Evolutionary conservation across 1,139 yeast species (phyloP).

Genomic region (Kodamaea fungicola): DNA sequence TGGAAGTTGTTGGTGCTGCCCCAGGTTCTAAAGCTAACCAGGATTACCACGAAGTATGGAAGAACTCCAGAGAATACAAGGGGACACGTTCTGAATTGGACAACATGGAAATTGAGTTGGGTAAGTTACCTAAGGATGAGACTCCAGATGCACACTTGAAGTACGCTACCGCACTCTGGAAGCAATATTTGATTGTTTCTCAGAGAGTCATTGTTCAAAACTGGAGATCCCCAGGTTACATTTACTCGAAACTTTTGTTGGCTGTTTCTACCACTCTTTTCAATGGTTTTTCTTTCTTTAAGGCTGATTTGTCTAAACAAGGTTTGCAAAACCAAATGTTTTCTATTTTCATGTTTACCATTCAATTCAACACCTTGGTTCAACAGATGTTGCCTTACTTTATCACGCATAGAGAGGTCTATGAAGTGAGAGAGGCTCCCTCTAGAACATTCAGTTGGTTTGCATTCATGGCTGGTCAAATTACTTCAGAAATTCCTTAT

Average conservation of each 20-base stretch:
- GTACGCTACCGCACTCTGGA: conserved; percentile 44
- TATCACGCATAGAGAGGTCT: conserved; percentile 70
- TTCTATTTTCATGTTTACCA: conserved; percentile 53
- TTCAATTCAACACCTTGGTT: conserved; percentile 49
- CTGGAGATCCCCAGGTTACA: conserved; percentile 74
- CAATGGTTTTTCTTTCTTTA: conserved; percentile 74
- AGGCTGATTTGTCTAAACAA: conserved; percentile 57
- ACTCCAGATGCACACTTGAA: conserved; percentile 29
- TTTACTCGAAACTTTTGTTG: conserved; percentile 63
- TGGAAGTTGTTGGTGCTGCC: conserved; percentile 76
- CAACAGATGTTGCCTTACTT: conserved; percentile 76
- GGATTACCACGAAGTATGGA: conserved; percentile 60
- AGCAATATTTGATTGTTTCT: conserved; percentile 52
- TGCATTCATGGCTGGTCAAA: conserved; percentile 38
- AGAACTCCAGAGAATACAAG: conserved; percentile 50
- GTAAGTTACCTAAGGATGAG: conserved; percentile 32
- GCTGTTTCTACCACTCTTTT: conserved; percentile 51
- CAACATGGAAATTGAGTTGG: conserved; percentile 43
- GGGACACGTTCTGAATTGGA: conserved; percentile 41
- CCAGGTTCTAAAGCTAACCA: conserved; percentile 42
- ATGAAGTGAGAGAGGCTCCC: conserved; percentile 71
- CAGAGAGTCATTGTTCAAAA: conserved; percentile 58
- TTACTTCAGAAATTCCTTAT: conserved; percentile 36
- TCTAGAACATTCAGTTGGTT: conserved; percentile 51
- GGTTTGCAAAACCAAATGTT: conserved; percentile 60